Evolutionary conservation across 768 basidiomycete genomes (phyloP).

Genomic region (Collybia sordida): DNA sequence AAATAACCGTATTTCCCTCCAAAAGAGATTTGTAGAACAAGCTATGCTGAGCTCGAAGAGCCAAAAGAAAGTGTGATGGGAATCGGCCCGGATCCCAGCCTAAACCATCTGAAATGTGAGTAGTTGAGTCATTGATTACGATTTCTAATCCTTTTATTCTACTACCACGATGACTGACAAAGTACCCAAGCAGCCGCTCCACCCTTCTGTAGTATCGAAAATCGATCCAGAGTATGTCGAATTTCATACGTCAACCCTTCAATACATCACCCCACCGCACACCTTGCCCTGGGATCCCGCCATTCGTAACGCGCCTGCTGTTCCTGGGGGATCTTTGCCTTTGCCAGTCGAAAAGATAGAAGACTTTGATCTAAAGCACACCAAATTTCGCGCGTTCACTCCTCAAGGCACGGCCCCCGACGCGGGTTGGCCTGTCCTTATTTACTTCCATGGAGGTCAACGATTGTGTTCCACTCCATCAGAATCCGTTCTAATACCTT

Average conservation of each 20-base stretch:
- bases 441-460: constrained; percentile 75
- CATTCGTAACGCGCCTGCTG: constrained; percentile 49
- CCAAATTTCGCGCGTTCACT: constrained; percentile 62
- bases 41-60: no score
- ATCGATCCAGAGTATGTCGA: constrained; percentile 68
- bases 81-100: no score
- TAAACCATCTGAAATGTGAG: no score
- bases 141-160: background rate
- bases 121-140: background rate
- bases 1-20: no score
- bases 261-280: constrained; percentile 48
- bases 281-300: constrained; percentile 61
- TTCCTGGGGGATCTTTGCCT: constrained; percentile 57
- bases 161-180: background rate
- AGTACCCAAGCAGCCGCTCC: constrained; percentile 46
- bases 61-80: no score
- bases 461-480: background rate
- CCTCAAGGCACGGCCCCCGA: constrained; percentile 51
- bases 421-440: constrained; percentile 68
- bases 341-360: constrained; percentile 53
- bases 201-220: constrained; percentile 54
- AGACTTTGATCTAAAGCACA: constrained; percentile 52
- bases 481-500: background rate
- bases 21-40: no score
- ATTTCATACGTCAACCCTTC: constrained; percentile 55